Evolutionary conservation across 495 filamentous ascomycete genomes (phyloP).

Genomic region (Penicillium waksmanii): DNA sequence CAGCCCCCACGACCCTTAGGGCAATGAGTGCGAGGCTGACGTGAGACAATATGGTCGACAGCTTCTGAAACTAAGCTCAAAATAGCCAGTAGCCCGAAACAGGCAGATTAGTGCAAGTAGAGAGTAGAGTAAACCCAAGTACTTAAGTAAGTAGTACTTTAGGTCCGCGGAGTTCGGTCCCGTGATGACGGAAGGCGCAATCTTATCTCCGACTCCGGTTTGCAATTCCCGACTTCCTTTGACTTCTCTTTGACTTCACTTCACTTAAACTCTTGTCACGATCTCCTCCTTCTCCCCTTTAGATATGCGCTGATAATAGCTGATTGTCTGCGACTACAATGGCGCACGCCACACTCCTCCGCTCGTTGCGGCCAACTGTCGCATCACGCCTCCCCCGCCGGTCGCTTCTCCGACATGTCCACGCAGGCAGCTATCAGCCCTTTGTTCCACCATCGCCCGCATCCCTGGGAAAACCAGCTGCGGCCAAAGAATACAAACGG

Average conservation of each 20-base stretch:
- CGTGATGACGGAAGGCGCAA: background rate
- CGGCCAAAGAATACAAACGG: constrained; percentile 65
- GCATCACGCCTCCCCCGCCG: constrained; percentile 16
- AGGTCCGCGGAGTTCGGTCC: too few relatives aligned
- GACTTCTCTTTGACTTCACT: background rate
- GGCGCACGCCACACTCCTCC: constrained; percentile 34
- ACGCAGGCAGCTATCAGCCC: constrained; percentile 60
- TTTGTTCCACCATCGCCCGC: constrained; percentile 79
- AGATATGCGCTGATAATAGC: constrained; percentile 13
- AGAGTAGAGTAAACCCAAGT: too few relatives aligned
- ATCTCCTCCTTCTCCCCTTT: background rate
- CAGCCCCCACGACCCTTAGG: too few relatives aligned
- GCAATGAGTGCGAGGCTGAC: too few relatives aligned
- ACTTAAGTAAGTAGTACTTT: too few relatives aligned
- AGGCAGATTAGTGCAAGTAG: too few relatives aligned
- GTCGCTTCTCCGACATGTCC: constrained; percentile 24
- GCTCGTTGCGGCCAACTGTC: constrained; percentile 29
- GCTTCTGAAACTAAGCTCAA: too few relatives aligned
- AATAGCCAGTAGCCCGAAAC: too few relatives aligned
- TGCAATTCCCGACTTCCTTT: background rate
- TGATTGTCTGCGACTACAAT: constrained; percentile 19
- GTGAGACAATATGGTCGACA: too few relatives aligned
- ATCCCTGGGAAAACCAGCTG: constrained; percentile 74
- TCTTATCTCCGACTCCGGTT: constrained; percentile 5
- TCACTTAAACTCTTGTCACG: background rate